phyloP scores from a whole-genome alignment of 2,329 filamentous ascomycete genomes.

The Ophiostoma sp. region DNA sequence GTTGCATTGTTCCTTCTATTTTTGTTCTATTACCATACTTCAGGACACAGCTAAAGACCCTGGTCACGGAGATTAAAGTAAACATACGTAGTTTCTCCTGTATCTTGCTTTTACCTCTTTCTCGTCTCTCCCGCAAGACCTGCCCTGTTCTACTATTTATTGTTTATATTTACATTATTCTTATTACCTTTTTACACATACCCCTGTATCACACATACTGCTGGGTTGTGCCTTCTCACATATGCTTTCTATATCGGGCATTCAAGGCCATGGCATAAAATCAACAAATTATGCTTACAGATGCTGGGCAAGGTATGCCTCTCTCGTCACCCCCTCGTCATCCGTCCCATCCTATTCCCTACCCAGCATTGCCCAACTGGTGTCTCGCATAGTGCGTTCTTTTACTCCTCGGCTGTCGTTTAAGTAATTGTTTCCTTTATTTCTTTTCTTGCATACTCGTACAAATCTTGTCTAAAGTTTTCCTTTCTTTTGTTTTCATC shows the following conservation, averaged over 20 bases:
- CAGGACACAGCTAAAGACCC: not conserved
- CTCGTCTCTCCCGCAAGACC: too few relatives aligned
- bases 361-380: not conserved
- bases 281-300: constrained; percentile 53
- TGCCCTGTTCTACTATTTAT: not conserved
- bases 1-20: constrained; percentile 12
- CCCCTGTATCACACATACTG: constrained; percentile 15
- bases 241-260: constrained; percentile 47
- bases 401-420: not conserved
- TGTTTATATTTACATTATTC: not conserved
- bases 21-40: not conserved
- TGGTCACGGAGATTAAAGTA: constrained; percentile 14
- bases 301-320: constrained; percentile 40
- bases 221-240: not conserved
- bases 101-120: not conserved
- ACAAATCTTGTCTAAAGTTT: too few relatives aligned
- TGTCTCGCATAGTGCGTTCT: not conserved
- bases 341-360: not conserved
- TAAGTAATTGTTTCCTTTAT: not conserved
- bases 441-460: not conserved
- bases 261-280: constrained; percentile 50
- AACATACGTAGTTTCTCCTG: not conserved
- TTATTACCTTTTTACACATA: constrained; percentile 6
- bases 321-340: not conserved
- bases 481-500: too few relatives aligned